phyloP scores from a whole-genome alignment of 768 basidiomycete species.

The Lactarius deliciosus region DNA sequence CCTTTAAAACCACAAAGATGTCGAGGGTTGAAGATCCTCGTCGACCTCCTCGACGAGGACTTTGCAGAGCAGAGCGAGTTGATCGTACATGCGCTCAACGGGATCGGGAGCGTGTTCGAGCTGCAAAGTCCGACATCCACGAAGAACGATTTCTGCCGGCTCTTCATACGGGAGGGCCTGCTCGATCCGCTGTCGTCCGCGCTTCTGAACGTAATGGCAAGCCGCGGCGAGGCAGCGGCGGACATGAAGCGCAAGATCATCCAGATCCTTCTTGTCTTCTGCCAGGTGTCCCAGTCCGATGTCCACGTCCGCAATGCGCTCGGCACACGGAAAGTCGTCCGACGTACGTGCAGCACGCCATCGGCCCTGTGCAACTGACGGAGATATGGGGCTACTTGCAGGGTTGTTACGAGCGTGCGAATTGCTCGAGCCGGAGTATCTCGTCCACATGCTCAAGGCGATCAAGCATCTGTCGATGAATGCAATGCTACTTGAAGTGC shows the following conservation, averaged over 20 bases:
- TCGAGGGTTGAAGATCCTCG: constrained; percentile 90
- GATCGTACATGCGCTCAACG: constrained; percentile 90
- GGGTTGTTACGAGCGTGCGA: constrained; percentile 87
- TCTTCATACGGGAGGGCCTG: constrained; percentile 96
- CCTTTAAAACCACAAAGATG: constrained; percentile 33
- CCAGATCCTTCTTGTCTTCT: constrained; percentile 85
- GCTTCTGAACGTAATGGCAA: constrained; percentile 82
- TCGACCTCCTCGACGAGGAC: constrained; percentile 95
- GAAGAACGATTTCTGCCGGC: constrained; percentile 97
- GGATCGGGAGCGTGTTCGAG: constrained; percentile 94
- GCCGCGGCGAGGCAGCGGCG: constrained; percentile 57
- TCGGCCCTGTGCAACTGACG: constrained; percentile 5
- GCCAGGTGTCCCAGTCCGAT: constrained; percentile 95
- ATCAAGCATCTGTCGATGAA: constrained; percentile 97
- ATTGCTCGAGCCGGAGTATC: constrained; percentile 80
- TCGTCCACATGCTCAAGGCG: constrained; percentile 89
- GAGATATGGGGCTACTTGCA: constrained; percentile 35
- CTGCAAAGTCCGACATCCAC: constrained; percentile 88
- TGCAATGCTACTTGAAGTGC: constrained; percentile 80
- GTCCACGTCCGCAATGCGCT: constrained; percentile 90
- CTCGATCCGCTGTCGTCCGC: constrained; percentile 91
- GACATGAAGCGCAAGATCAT: constrained; percentile 90
- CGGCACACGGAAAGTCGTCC: constrained; percentile 83
- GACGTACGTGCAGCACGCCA: constrained; percentile 57
- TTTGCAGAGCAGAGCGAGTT: constrained; percentile 89